phyloP scores from a whole-genome alignment of 106 monocot genomes.

The Acorus calamus region DNA sequence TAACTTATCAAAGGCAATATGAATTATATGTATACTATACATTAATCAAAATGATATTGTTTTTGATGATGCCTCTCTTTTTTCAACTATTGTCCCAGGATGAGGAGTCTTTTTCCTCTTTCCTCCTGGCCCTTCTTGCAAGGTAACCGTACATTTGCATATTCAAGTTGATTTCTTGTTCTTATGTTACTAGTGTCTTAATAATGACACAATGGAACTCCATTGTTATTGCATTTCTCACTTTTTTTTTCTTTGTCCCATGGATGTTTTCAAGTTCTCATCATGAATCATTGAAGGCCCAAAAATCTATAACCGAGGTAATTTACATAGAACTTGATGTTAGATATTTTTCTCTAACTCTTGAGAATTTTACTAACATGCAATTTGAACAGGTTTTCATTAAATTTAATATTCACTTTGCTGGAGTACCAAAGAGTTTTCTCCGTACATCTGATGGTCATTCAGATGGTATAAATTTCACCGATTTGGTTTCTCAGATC shows the following conservation, averaged over 20 bases:
- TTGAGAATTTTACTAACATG: not conserved
- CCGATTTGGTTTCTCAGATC: slow-evolving; percentile 60
- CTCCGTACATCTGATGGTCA: slow-evolving; percentile 38
- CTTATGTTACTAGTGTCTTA: not conserved
- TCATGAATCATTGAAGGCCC: slow-evolving; percentile 92
- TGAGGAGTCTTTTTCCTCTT: slow-evolving; percentile 58
- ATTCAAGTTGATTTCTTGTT: not conserved
- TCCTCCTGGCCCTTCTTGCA: slow-evolving; percentile 70
- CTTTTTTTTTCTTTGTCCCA: not conserved
- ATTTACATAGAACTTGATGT: not conserved
- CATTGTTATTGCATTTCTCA: not conserved
- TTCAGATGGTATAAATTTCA: slow-evolving; percentile 31
- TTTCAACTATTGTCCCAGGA: slow-evolving; percentile 32
- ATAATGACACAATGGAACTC: not conserved
- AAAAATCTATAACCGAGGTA: slow-evolving; percentile 98
- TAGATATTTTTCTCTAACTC: not conserved
- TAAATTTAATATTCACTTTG: slow-evolving; percentile 85
- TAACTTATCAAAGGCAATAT: slow-evolving; percentile 14
- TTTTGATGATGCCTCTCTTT: not conserved
- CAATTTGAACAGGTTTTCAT: slow-evolving; percentile 61
- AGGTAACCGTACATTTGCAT: slow-evolving; percentile 40
- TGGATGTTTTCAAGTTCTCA: slow-evolving; percentile 54
- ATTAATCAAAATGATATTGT: not conserved
- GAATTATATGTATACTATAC: not conserved
- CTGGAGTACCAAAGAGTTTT: slow-evolving; percentile 78